Evolutionary conservation across 2,329 filamentous ascomycete genomes (phyloP), one percentile per base, ranked within the genome.

Genomic region (Sporothrix globosa): DNA sequence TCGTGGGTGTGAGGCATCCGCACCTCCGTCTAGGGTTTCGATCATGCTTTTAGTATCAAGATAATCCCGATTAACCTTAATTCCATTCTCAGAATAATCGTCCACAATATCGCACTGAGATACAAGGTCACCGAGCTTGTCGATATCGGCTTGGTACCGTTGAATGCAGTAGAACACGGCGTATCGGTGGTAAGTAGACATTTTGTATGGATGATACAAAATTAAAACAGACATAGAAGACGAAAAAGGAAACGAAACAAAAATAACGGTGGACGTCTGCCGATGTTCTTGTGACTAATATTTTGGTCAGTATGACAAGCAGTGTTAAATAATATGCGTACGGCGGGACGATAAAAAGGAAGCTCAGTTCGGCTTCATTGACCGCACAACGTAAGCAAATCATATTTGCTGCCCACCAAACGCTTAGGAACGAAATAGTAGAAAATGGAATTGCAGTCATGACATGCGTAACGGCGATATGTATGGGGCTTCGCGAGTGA

Each of bases 141-240:
- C 68, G 19, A 71, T 17, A 4, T 71, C 53, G 5, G 9, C 14
- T 7, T 71, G 65, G 41, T 69, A 69, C 9, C 66, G 69, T 4
- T 21, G 53, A 14, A 67, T 63, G 50, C 17, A 66, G 44, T 67
- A 56, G 10, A 61, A 67, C 2, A 72, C 2, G 19, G 69, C 70
- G 17, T 73, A 72, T 17, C 71, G 71, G 14, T 67, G 73, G 34
- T 69, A 46, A n/a, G 71, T 65, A 14, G 73, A 73, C 71, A 73
- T 73, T 61, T 46, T 24, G 11, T n/a, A 34, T 17, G 41, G 13
- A 53, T 41, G 44, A 19, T 30, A 52, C n/a, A 6, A 53, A 34
- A 19, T 7, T 6, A 27, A 58, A 39, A 19, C 3, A 3, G 9
- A n/a, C 6, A 21, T 67, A 53, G 60, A 17, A 58, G 50, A 5